Evolutionary conservation across 2,329 filamentous ascomycete genomes (phyloP), one percentile per base, ranked within the genome.

Genomic region (Sarocladium brachiariae): DNA sequence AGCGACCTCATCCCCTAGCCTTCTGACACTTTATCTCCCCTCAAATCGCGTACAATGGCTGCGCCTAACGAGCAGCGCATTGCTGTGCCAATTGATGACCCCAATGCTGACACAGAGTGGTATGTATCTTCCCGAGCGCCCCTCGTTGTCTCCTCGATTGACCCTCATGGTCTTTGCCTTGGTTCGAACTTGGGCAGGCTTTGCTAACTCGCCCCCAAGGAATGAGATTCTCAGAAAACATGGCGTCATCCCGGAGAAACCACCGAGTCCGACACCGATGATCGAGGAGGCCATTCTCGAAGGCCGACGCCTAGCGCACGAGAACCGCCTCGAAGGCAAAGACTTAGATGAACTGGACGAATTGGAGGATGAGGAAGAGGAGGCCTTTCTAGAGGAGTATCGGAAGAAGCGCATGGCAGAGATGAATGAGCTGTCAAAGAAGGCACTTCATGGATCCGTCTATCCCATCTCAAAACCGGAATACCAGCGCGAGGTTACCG

Each of bases 71-170:
- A 86, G 50, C 79, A 86, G 61, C 73, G 82, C 43, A 83, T 86
- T 58, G 76, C 76, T 61, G 93, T 99, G 53, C 90, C 91, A 39
- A 86, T 99, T 58, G 89, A 95, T 65, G 86, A 97, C 65, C 92
- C 92, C 27, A 95, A 97, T 64, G 93, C 90, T 55, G 93, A 99
- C 66, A 99, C 93, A 56, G 93, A 99, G 84, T 99, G 93, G 93
- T 91, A 73, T 53, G 61, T 61, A 57, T 55, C 58, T 47, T 43
- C 51, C 48, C 50, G n/a, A 45, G 27, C 45, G 49, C 39, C 53
- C 27, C 39, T 38, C 50, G 38, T 51, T 50, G 35, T 39, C 49
- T 37, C 43, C 39, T 33, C 33, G 23, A 4, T 3, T 23, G 30
- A 3, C 9, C 4, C 41, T 46, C 23, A 46, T 35, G 6, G 14